These are phyloP conservation scores for Fusarium humuli DNA, from an alignment of 2,329 filamentous ascomycete genomes.

Conservation along the genomic window DNA sequence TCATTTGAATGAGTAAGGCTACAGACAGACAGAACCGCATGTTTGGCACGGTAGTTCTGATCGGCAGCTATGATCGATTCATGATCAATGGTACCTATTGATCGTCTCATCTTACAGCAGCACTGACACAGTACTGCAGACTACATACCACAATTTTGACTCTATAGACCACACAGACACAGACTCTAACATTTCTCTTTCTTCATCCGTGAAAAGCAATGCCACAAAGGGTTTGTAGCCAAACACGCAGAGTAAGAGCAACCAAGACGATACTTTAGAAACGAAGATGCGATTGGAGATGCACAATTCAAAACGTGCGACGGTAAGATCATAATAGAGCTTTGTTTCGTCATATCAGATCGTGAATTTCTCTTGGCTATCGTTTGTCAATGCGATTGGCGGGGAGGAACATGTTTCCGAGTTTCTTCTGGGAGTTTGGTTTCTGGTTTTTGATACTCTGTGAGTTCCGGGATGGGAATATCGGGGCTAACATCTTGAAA, in stretches of 20 bases:
- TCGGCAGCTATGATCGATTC: neutral
- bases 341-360: neutral
- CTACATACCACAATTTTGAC: neutral
- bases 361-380: neutral
- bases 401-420: constrained; percentile 1
- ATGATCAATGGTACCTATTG: neutral
- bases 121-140: neutral
- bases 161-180: neutral
- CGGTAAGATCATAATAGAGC: neutral
- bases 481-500: neutral
- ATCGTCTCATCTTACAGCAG: neutral
- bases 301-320: constrained; percentile 1
- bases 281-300: constrained; percentile 1
- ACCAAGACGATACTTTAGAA: neutral
- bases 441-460: constrained; percentile 1
- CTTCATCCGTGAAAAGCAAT: neutral
- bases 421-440: neutral
- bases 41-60: neutral
- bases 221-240: neutral
- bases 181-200: neutral
- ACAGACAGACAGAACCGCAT: neutral
- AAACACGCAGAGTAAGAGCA: neutral
- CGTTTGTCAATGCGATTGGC: constrained; percentile 1
- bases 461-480: neutral
- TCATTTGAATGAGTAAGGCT: constrained; percentile 3